Evolutionary conservation across 108 stramenopile genomes (phyloP), one percentile per base, ranked within the genome.

Genomic region (Skeletonema potamos): DNA sequence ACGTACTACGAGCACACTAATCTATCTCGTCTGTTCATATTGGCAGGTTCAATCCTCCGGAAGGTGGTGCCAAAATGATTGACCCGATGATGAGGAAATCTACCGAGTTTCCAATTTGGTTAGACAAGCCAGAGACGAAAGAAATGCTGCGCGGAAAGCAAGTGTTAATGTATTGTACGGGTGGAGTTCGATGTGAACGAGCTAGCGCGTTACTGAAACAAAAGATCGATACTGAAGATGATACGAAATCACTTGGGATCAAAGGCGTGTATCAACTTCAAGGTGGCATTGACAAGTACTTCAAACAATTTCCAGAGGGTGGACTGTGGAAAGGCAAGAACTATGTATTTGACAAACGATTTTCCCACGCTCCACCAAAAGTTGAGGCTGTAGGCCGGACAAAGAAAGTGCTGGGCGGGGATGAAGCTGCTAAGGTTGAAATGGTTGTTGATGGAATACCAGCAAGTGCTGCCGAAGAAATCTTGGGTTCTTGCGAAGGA

Each of bases 321-420:
- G 96, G 96, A 5, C 70, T 87, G 24, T 97, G 92, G 92, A 68
- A 77, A 44, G 96, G 96, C 0, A 97, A 95, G 72, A 97, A 97
- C 48, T 94, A 91, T 67, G 89, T 89, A 0, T 97, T 97, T 76
- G 96, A 97, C 66, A 94, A 94, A 68, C 81, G 96, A 15, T 96
- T 94, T 85, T 20, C 48, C 0, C 95, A 96, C 68, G 91, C 87
- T 13, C 91, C 91, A 13, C 86, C 86, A 24, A 73, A 72, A 34
- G 64, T 84, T 6, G 86, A 89, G 36, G 87, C 71, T 13, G 74
- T 80, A 44, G 74, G 76, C 29, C 66, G 76, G 12, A 65, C 70
- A 28, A 83, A 74, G 34, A 78, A 73, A 39, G 46, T 33, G 8
- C 32, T 54, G 12, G 44, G 41, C 11, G 73, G 66, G 6, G 62